phyloP scores from a whole-genome alignment of 352 stramenopile species.

The Pythium phragmitis region DNA sequence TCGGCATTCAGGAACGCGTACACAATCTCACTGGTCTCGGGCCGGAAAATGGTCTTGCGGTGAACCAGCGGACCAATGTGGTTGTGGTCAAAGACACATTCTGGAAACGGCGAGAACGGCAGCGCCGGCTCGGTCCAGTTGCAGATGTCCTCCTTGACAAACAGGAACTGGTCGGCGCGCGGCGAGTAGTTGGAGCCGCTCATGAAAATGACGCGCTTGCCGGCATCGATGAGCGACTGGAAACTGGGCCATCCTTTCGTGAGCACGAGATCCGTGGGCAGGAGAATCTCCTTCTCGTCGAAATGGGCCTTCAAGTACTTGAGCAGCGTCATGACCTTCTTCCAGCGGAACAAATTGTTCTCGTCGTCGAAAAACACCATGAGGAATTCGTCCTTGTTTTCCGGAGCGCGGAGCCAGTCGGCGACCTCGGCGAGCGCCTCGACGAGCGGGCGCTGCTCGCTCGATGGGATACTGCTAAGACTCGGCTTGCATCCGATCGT shows the following conservation, averaged over 20 bases:
- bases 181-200: constrained; percentile 71
- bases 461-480: constrained; percentile 62
- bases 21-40: constrained; percentile 83
- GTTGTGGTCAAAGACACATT: constrained; percentile 49
- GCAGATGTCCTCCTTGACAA: constrained; percentile 73
- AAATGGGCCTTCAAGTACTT: constrained; percentile 71
- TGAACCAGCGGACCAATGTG: constrained; percentile 43
- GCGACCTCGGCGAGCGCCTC: constrained; percentile 51
- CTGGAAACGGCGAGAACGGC: constrained; percentile 60
- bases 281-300: constrained; percentile 53
- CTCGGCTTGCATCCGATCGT: constrained; percentile 73
- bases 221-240: constrained; percentile 50
- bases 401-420: constrained; percentile 53
- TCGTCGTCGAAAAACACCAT: constrained; percentile 88
- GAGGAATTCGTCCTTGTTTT: constrained; percentile 67
- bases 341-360: constrained; percentile 67
- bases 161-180: constrained; percentile 64
- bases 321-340: constrained; percentile 70
- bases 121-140: constrained; percentile 73
- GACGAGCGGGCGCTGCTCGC: constrained; percentile 48
- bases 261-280: constrained; percentile 59
- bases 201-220: constrained; percentile 80
- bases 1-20: constrained; percentile 82
- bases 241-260: constrained; percentile 55
- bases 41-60: constrained; percentile 68